Percentiles rank a stretch among this genome's conserved stretches.
Evolutionary conservation across 73 alveolate species (phyloP).

Genomic region (Durusdinium trenchii): DNA sequence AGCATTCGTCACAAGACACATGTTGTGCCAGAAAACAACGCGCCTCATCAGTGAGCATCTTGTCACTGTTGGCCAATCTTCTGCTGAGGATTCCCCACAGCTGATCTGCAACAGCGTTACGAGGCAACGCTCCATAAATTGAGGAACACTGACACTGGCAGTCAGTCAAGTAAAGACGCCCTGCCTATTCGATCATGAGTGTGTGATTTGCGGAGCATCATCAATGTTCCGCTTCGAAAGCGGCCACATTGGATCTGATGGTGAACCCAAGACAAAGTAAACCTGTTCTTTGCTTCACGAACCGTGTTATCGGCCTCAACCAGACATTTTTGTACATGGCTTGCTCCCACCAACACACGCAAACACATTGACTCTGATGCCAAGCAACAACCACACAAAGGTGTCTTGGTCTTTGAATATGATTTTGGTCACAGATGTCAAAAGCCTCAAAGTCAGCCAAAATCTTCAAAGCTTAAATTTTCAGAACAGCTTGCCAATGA

Average conservation of each 20-base stretch:
- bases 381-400: neutral
- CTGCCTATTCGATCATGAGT: slow-evolving; percentile 33
- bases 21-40: neutral
- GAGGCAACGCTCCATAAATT: neutral
- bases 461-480: neutral
- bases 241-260: neutral
- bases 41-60: slow-evolving; percentile 17
- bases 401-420: neutral
- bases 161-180: neutral
- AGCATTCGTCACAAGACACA: neutral
- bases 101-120: slow-evolving; percentile 21
- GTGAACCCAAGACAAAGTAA: neutral
- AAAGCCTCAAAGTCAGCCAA: slow-evolving; percentile 15
- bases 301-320: slow-evolving; percentile 28
- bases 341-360: neutral
- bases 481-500: neutral
- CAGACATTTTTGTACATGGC: neutral
- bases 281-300: slow-evolving; percentile 37
- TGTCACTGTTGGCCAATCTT: neutral
- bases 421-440: neutral
- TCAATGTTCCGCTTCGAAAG: neutral
- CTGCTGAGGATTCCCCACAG: neutral
- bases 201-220: slow-evolving; percentile 28
- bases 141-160: neutral
- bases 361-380: neutral